These are phyloP conservation scores for Xylaria grammica DNA, from an alignment of 495 filamentous ascomycete genomes.

Conservation along the genomic window DNA sequence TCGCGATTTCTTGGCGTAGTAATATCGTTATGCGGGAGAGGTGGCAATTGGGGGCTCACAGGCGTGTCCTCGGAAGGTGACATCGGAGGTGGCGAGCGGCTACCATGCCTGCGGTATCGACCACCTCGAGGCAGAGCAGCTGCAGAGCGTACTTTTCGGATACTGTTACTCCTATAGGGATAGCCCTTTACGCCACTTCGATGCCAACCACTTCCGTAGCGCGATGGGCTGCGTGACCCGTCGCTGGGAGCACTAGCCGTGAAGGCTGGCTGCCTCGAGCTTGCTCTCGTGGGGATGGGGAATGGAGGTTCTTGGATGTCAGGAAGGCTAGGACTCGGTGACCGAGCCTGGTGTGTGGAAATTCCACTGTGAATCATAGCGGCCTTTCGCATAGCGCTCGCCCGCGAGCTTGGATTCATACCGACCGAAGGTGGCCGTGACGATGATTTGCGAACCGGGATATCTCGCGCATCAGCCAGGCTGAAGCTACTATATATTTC, in stretches of 20 bases:
- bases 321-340: slow-evolving; percentile 76
- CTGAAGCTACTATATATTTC: slow-evolving; percentile 36
- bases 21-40: slow-evolving; percentile 74
- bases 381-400: slow-evolving; percentile 58
- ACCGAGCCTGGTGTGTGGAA: slow-evolving; percentile 68
- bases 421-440: slow-evolving; percentile 37
- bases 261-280: slow-evolving; percentile 76
- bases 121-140: slow-evolving; percentile 65
- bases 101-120: slow-evolving; percentile 54
- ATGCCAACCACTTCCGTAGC: slow-evolving; percentile 43
- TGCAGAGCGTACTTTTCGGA: slow-evolving; percentile 86
- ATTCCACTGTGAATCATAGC: slow-evolving; percentile 81
- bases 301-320: slow-evolving; percentile 74
- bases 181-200: slow-evolving; percentile 47
- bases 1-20: slow-evolving; percentile 60
- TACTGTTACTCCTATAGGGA: slow-evolving; percentile 56
- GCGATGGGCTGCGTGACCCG: slow-evolving; percentile 78
- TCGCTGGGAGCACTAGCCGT: slow-evolving; percentile 72
- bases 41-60: slow-evolving; percentile 75
- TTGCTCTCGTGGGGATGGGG: slow-evolving; percentile 87
- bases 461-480: slow-evolving; percentile 42
- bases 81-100: slow-evolving; percentile 68
- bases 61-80: slow-evolving; percentile 67
- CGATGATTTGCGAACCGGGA: slow-evolving; percentile 33
- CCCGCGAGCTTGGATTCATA: slow-evolving; percentile 40